Base-by-base conservation (phyloP, 305 asterid species). In the Fraxinus platypoda region DNA sequence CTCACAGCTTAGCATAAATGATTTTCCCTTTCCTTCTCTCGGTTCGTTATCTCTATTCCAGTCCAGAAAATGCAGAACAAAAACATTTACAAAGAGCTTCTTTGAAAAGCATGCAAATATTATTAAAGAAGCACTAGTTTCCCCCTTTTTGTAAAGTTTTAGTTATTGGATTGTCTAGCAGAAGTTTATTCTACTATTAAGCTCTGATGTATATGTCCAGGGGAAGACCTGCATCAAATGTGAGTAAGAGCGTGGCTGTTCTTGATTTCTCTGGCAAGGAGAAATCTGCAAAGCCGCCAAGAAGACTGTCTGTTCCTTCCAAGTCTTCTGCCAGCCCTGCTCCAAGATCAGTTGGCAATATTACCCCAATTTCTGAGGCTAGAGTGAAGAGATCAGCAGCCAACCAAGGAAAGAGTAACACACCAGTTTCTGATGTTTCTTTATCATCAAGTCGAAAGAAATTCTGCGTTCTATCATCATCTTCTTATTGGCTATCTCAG, bases 401-500 rank as follows among this genome's bases (percentile, higher is more conserved):
- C 33, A 89, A 62, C 85, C 89, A 83, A 75, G 93, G 89, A 28
- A 93, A 89, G 85, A 88, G 79, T 57, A 90, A 85, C 30, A 90
- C 97, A 19, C 92, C 97, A 13, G 82, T 81, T 79, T 91, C 99
- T 33, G 93, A 87, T 78, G 84, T 87, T 79, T 87, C 93, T 13
- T 90, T 62, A 81, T 84, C 97, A 30, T 87, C 93, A 64, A 85
- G 62, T 49, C 82, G 90, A 81, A 94, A 87, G 87, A 92, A 89
- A 80, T 90, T 90, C 89, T 87, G 87, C 33, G 85, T 87, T 79
- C 83, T 95, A n/a, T 86, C 90, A 35, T 94, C 97, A n/a, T 90
- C 98, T 28, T 89, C 98, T 30, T 95, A 95, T 84, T 95, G 99
- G 99, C 85, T 89, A 37, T 78, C 93, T 77, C 99, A 93, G 88